Base-by-base conservation (phyloP, 176 grass and related monocot genomes). In the Eragrostis curvula region DNA sequence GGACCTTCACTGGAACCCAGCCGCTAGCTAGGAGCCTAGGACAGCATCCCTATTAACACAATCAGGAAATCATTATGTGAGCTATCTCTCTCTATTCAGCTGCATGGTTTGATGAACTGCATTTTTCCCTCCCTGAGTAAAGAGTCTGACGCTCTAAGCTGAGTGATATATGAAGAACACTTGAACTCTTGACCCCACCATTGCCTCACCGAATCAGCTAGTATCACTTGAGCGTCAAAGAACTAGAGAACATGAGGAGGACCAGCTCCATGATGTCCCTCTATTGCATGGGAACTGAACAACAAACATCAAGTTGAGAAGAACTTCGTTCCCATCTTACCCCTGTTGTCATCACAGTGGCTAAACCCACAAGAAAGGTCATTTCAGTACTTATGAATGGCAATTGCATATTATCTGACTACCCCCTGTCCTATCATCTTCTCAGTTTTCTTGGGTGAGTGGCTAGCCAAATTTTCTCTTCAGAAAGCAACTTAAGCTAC, bases 221-320 rank as follows among this genome's bases (percentile, higher is more conserved):
- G 23, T 46, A 21, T 45, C 52, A 58, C 24, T 55, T 41, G 20
- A 15, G 29, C 30, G 11, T 8, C 21, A 69, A 44, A 70, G 73
- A 48, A 40, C 7, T 81, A 39, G 48, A 74, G 16, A 3, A 71
- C 11, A 24, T 4, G 20, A 5, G 14, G 8, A 45, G 17, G 9
- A 57, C 4, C 8, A 74, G n/a, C 20, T 82, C 12, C 48, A 43
- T 7, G 46, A 29, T 50, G 42, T 79, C 16, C 9, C 2, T 41
- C 18, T 17, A 41, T 75, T 70, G 32, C 52, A 76, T 60, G 71
- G 43, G 60, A 87, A 61, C 52, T 50, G n/a, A 70, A 70, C 28
- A 77, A 45, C 43, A 20, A 62, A 45, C 32, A 79, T 76, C 17
- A 71, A 64, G 65, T 13, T 20, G 10, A 69, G 1, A 71, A 39